Evolutionary conservation across 352 stramenopile species (phyloP), one percentile per base, ranked within the genome.

Genomic region (Pythium volutum): DNA sequence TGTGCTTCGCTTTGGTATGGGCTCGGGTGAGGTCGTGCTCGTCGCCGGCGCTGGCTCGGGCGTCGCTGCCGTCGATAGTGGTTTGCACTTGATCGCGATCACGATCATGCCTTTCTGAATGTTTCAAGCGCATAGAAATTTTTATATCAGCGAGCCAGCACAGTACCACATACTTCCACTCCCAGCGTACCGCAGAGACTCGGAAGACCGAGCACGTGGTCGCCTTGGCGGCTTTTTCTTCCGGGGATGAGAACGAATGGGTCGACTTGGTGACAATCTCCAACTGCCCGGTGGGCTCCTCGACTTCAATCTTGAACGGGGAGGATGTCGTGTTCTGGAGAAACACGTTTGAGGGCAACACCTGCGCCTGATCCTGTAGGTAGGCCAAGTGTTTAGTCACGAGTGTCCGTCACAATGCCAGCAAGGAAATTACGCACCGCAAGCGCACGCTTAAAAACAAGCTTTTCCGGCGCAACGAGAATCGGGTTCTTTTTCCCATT

Each of bases 51-150:
- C 29, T 1, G 22, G 4, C 34, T 66, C 67, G 1, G 16, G 22
- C 25, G 52, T 25, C 18, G 26, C 25, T 20, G 4, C 16, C 51
- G 43, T 15, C 27, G 39, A 15, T 27, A 45, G 42, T 20, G 61
- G 56, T 23, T 78, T 83, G 56, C 69, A 88, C 53, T 81, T 81
- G 58, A 91, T 84, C 3, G 82, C 82, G 18, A 91, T 80, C 23
- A 80, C 82, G 26, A 83, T 89, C 79, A 91, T 91, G 34, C 82
- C 82, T 67, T 74, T 86, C 82, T 91, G 18, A 27, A 48, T 22
- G 34, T 23, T 16, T 33, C 23, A 58, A 59, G 4, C 14, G 27
- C 9, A 39, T 1, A 0, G 31, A 36, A 22, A 36, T 4, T 27
- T 0, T 36, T 39, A 18, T 33, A 31, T 49, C 18, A 41, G 33